A percentile compares a stretch with the other conserved stretches of the same genome.
These are phyloP conservation scores for Plasmodium yoelii DNA, from an alignment of 169 alveolate genomes.

Conservation along the genomic window DNA sequence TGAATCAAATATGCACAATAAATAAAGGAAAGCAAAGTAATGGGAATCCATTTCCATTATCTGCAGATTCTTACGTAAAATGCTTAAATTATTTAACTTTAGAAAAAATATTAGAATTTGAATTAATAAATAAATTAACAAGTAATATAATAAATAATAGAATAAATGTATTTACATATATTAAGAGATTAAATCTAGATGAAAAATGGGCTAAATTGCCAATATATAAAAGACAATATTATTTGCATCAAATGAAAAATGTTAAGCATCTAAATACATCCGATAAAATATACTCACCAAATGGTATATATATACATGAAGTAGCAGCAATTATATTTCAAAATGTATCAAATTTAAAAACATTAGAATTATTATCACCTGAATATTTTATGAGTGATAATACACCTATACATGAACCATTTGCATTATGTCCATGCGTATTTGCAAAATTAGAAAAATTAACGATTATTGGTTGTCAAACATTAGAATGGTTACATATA, in stretches of 20 bases:
- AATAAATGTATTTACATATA: constrained; percentile 42
- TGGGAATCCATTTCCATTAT: constrained; percentile 15
- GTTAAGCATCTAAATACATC: constrained; percentile 62
- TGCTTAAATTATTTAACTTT: constrained; percentile 43
- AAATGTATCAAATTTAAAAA: constrained; percentile 59
- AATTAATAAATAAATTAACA: constrained; percentile 38
- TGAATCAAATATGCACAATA: neutral
- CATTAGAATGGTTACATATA: constrained; percentile 74
- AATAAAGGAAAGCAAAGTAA: neutral
- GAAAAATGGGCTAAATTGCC: constrained; percentile 68
- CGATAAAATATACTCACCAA: constrained; percentile 57
- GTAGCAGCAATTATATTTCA: constrained; percentile 76
- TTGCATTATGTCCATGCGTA: constrained; percentile 62
- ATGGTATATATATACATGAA: constrained; percentile 75
- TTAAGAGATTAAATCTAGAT: constrained; percentile 41
- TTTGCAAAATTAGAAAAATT: constrained; percentile 60
- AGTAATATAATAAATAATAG: constrained; percentile 57
- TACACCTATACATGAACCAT: constrained; percentile 75
- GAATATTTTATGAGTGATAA: constrained; percentile 71
- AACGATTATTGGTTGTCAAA: constrained; percentile 75
- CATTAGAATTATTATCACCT: constrained; percentile 71
- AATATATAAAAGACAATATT: constrained; percentile 71
- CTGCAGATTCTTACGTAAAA: constrained; percentile 47
- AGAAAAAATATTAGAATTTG: constrained; percentile 56
- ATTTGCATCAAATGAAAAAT: constrained; percentile 70